Evolutionary conservation across 2,329 filamentous ascomycete genomes (phyloP).

Genomic region (Fusarium proliferatum): DNA sequence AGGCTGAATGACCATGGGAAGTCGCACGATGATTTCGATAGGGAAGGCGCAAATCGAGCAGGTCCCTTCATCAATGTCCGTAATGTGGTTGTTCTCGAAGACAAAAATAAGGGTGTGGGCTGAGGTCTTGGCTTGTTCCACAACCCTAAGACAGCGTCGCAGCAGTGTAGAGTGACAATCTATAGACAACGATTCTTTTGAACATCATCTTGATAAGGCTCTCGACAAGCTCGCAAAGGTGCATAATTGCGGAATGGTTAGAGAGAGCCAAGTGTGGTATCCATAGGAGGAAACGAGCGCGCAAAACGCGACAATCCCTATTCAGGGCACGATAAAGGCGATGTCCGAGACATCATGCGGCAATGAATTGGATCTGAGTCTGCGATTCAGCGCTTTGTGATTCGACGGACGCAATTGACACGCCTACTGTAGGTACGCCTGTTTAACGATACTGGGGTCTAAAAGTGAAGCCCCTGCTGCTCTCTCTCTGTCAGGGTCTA

Average conservation of each 20-base stretch:
- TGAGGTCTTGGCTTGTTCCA: slow-evolving; percentile 30
- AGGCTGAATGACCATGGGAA: neutral
- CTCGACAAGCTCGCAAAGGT: slow-evolving; percentile 6
- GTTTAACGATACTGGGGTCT: slow-evolving; percentile 15
- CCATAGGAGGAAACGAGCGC: slow-evolving; percentile 4
- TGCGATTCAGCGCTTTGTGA: slow-evolving; percentile 18
- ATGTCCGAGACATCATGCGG: slow-evolving; percentile 4
- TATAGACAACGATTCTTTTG: slow-evolving; percentile 8
- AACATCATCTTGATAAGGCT: slow-evolving; percentile 17
- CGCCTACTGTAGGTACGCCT: slow-evolving; percentile 16
- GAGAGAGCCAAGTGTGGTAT: neutral
- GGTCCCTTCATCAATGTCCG: neutral
- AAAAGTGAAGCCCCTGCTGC: slow-evolving; percentile 9
- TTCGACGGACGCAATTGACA: slow-evolving; percentile 26
- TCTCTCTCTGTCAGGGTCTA: slow-evolving; percentile 26
- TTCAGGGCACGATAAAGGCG: neutral
- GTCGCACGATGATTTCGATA: neutral
- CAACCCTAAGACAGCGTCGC: slow-evolving; percentile 22
- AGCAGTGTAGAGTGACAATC: slow-evolving; percentile 27
- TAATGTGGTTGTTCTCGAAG: neutral
- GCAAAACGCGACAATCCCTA: neutral
- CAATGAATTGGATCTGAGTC: slow-evolving; percentile 14
- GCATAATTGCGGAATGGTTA: neutral
- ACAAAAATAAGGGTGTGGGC: slow-evolving; percentile 17
- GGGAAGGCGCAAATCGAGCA: neutral